phyloP scores from a whole-genome alignment of 1,139 yeast species.

The Torulaspora globosa region DNA sequence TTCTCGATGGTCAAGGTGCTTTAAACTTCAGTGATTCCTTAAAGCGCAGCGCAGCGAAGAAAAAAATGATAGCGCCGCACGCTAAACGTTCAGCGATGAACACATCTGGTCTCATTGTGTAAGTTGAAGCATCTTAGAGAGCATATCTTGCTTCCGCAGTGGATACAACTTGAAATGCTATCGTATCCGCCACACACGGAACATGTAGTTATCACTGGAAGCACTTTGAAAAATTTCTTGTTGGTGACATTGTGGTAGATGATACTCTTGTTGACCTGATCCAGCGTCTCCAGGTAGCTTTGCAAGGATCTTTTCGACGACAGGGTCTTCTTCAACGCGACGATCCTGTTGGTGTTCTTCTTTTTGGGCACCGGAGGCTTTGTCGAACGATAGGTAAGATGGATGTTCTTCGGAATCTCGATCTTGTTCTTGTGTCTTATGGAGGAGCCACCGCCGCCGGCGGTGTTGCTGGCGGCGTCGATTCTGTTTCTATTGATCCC shows the following conservation, averaged over 20 bases:
- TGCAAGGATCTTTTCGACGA: slow-evolving; percentile 32
- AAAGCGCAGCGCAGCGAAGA: slow-evolving; percentile 1
- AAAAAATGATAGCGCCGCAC: slow-evolving; percentile 3
- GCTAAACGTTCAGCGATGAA: slow-evolving; percentile 14
- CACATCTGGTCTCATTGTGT: slow-evolving; percentile 37
- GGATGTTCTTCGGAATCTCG: slow-evolving; percentile 32
- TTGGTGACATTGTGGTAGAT: slow-evolving; percentile 34
- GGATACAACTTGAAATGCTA: slow-evolving; percentile 35
- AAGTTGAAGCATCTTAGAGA: slow-evolving; percentile 33
- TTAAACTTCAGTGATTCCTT: not conserved
- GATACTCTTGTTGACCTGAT: slow-evolving; percentile 31
- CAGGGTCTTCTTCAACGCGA: slow-evolving; percentile 33
- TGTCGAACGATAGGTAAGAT: slow-evolving; percentile 34
- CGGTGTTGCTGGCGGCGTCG: slow-evolving; percentile 21
- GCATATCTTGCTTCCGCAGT: slow-evolving; percentile 35
- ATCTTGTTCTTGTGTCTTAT: slow-evolving; percentile 25
- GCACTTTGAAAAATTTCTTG: slow-evolving; percentile 34
- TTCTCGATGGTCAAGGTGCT: not conserved
- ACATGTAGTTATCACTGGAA: slow-evolving; percentile 35
- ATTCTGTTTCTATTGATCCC: slow-evolving; percentile 34
- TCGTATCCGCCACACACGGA: slow-evolving; percentile 36
- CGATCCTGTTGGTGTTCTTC: slow-evolving; percentile 33
- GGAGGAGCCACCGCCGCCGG: slow-evolving; percentile 10
- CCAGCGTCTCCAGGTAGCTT: slow-evolving; percentile 35
- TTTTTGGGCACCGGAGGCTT: slow-evolving; percentile 33